Evolutionary conservation across 805 yeast species (phyloP), one percentile per base, ranked within the genome.

Genomic region (Wickerhamomyces chaumierensis): DNA sequence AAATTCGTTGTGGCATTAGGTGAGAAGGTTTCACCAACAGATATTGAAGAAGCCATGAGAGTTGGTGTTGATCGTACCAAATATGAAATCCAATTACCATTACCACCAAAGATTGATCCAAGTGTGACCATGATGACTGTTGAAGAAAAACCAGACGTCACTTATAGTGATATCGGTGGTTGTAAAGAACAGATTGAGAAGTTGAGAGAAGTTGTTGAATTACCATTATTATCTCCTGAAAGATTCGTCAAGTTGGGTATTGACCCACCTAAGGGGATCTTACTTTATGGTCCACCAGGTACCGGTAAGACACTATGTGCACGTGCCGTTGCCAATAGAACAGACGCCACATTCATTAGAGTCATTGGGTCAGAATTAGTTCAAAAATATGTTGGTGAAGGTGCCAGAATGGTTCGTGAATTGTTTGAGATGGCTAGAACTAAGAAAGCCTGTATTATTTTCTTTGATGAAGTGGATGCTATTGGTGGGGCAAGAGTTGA

Each of bases 401-500:
- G 99, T 66, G 98, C 98, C 4, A 78, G 98, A 58, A 92, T 92
- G 98, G 97, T 92, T 39, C 78, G 99, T 63, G 99, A 92, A 65
- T 72, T 92, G 55, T 92, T 92, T 54, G 98, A 92, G 60, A 88
- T 92, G 97, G 99, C 99, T 2, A 81, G 98, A 59, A 83, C 97
- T 29, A 92, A 92, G 63, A 88, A 90, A 57, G 97, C 98, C 2
- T 90, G 97, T 64, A 92, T 92, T 56, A 90, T 92, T 41, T 92
- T 92, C 65, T 92, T 92, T 55, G 99, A 92, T 64, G 99, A 92
- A 68, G 81, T 92, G 49, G 99, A 92, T 66, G 98, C 99, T 31
- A 86, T 92, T 60, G 99, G 99, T 49, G 98, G 98, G 33, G 97
- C 97, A n/a, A 80, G 99, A 61, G 92, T 92, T 58, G 98, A 92